Evolutionary conservation across 2,329 filamentous ascomycete genomes (phyloP).

Genomic region (Pseudogymnoascus pannorum): DNA sequence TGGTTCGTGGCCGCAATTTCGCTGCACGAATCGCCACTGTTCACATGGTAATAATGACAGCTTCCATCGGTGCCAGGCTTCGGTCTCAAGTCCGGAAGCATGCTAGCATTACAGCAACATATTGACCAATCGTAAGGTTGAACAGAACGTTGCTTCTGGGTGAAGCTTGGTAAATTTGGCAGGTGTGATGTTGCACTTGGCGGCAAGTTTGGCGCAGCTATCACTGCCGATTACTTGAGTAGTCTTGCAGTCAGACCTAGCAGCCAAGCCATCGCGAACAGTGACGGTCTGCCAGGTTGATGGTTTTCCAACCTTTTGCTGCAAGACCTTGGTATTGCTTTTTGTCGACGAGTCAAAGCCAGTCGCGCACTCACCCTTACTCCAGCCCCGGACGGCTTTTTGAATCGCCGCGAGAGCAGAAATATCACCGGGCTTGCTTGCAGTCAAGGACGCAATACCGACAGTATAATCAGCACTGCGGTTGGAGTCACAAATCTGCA

Average conservation of each 20-base stretch:
- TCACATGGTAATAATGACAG: conserved; percentile 31
- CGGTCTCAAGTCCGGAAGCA: conserved; percentile 28
- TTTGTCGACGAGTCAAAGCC: neutral
- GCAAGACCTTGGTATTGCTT: neutral
- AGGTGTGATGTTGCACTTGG: conserved; percentile 33
- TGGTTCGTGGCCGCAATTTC: conserved; percentile 27
- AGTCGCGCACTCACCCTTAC: neutral
- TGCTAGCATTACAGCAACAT: conserved; percentile 30
- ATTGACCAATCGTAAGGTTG: conserved; percentile 21
- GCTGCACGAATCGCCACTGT: conserved; percentile 29
- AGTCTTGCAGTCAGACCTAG: neutral
- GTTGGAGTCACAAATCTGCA: neutral
- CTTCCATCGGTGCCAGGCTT: conserved; percentile 28
- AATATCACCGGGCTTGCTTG: neutral
- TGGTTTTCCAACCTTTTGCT: neutral
- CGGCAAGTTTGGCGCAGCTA: conserved; percentile 25
- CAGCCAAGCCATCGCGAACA: neutral
- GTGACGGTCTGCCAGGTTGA: neutral
- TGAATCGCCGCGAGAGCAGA: neutral
- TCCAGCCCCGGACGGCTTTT: neutral
- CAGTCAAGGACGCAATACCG: neutral
- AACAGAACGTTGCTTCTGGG: conserved; percentile 27
- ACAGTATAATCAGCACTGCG: neutral
- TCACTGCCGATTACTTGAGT: neutral
- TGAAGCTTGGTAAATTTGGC: conserved; percentile 19